These are phyloP conservation scores for Cystobasidium ongulense DNA, from an alignment of 768 basidiomycete species.

Conservation along the genomic window DNA sequence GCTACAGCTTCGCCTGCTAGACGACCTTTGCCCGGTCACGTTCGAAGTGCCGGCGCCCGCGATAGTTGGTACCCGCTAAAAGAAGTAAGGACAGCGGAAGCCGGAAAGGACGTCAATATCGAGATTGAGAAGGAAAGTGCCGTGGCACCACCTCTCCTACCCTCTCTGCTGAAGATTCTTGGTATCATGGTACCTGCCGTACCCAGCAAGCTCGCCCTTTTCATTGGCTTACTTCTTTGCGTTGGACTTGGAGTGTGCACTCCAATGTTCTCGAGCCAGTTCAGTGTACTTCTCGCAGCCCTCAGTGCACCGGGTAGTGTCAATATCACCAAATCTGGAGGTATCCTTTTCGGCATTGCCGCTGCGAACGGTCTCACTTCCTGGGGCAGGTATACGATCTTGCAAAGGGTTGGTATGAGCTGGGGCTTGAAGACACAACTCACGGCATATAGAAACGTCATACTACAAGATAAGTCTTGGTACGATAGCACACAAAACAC, in stretches of 20 bases:
- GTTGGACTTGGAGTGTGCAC: constrained; percentile 73
- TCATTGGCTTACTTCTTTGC: constrained; percentile 63
- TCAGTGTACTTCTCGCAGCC: constrained; percentile 63
- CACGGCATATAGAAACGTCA: constrained; percentile 53
- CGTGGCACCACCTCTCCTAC: constrained; percentile 43
- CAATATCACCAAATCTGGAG: constrained; percentile 43
- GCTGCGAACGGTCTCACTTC: constrained; percentile 66
- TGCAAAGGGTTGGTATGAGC: constrained; percentile 63
- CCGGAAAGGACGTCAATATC: constrained; percentile 49
- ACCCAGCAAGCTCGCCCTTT: constrained; percentile 63
- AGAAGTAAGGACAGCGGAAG: not conserved
- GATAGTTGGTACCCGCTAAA: constrained; percentile 37
- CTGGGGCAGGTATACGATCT: constrained; percentile 67
- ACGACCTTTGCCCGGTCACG: constrained; percentile 7
- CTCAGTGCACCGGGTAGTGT: constrained; percentile 41
- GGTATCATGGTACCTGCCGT: constrained; percentile 48
- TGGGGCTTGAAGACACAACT: constrained; percentile 68
- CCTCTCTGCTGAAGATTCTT: constrained; percentile 22
- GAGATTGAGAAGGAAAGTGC: constrained; percentile 39
- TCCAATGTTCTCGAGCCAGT: constrained; percentile 81
- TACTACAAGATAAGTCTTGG: constrained; percentile 76
- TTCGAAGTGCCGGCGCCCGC: constrained; percentile 30
- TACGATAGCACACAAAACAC: constrained; percentile 65
- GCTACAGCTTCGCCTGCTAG: constrained; percentile 15
- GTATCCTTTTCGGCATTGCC: constrained; percentile 57